Conservation (phyloP, 192 early-diverging fungal genomes). For the Coemansia sp. region DNA sequence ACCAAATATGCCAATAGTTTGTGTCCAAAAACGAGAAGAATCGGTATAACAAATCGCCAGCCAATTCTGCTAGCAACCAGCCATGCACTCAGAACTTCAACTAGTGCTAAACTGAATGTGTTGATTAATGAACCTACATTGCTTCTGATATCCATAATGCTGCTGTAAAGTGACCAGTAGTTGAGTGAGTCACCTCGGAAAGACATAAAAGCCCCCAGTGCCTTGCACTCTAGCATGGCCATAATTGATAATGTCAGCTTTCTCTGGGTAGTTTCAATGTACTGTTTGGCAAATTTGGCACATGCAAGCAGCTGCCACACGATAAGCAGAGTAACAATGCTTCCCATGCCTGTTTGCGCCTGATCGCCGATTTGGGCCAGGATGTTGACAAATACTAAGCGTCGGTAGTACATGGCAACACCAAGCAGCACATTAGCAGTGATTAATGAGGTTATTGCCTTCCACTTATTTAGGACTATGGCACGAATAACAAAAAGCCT, state of each 20-base stretch:
- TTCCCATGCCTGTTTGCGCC: not conserved
- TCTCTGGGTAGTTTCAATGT: not conserved
- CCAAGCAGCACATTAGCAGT: not conserved
- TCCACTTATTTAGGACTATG: not conserved
- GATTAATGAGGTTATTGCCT: not conserved
- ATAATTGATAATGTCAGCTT: not conserved
- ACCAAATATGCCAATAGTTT: slow-evolving; percentile 9
- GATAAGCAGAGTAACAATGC: not conserved
- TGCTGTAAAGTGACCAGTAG: not conserved
- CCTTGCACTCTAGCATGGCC: not conserved
- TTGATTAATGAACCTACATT: not conserved
- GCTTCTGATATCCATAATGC: not conserved
- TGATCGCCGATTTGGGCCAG: not conserved
- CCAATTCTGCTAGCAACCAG: slow-evolving; percentile 26
- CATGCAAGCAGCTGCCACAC: not conserved
- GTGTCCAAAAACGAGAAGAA: slow-evolving; percentile 11
- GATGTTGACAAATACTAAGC: not conserved
- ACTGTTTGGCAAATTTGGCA: not conserved
- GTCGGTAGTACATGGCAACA: not conserved
- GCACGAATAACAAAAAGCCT: not conserved
- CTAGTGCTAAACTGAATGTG: not conserved
- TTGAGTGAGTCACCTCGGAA: not conserved
- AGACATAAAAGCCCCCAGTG: not conserved
- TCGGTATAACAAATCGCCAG: slow-evolving; percentile 31
- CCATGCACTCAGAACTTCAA: slow-evolving; percentile 17